A percentile compares a stretch with the other conserved stretches of the same genome.
These are phyloP conservation scores for Xylaria sp. DNA, from an alignment of 2,329 filamentous ascomycete species.

Conservation along the genomic window DNA sequence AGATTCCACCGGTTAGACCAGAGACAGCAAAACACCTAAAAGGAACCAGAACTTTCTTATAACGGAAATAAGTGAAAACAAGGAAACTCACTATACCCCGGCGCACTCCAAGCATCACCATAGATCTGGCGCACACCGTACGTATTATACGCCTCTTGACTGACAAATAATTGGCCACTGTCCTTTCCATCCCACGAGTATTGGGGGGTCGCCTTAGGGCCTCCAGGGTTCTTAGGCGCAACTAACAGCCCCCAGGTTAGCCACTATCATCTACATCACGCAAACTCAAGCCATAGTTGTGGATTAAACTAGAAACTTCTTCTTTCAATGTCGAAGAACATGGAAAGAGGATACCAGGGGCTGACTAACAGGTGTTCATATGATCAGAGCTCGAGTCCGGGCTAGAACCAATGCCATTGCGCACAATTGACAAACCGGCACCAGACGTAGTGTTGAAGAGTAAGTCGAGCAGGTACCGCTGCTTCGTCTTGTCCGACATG, in stretches of 20 bases:
- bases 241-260: constrained; percentile 35
- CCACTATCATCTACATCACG: neutral
- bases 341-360: too few relatives aligned
- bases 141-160: constrained; percentile 54
- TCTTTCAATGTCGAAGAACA: neutral
- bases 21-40: too few relatives aligned
- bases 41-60: neutral
- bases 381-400: constrained; percentile 53
- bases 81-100: constrained; percentile 42
- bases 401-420: constrained; percentile 58
- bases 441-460: constrained; percentile 58
- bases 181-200: constrained; percentile 57
- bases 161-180: constrained; percentile 58
- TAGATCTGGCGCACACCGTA: constrained; percentile 50
- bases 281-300: neutral
- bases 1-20: neutral
- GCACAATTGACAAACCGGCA: constrained; percentile 56
- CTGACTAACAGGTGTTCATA: constrained; percentile 44
- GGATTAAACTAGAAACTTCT: neutral
- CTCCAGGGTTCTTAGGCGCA: constrained; percentile 52
- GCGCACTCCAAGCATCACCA: constrained; percentile 55
- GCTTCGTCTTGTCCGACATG: constrained; percentile 51
- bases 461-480: constrained; percentile 54
- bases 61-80: neutral
- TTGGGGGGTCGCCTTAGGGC: constrained; percentile 48